phyloP scores from a whole-genome alignment of 2,329 filamentous ascomycete species.

The Aspergillus tanneri region DNA sequence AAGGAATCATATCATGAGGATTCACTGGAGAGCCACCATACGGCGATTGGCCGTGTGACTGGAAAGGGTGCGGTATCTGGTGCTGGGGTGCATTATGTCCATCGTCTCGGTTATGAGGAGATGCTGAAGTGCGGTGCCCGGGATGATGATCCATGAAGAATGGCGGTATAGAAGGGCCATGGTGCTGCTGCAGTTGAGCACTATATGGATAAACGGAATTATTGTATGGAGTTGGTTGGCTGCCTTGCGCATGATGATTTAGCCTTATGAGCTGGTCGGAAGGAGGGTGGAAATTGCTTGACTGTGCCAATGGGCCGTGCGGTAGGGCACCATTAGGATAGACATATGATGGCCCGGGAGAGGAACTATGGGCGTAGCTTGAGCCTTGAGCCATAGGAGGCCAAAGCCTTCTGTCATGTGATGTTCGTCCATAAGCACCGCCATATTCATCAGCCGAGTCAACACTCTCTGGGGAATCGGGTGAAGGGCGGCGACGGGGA shows the following conservation, averaged over 20 bases:
- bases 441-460: slow-evolving; percentile 65
- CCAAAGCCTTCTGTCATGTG: slow-evolving; percentile 37
- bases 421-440: slow-evolving; percentile 44
- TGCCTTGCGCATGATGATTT: slow-evolving; percentile 25
- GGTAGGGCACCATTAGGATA: slow-evolving; percentile 31
- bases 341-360: slow-evolving; percentile 41
- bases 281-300: slow-evolving; percentile 25
- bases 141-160: slow-evolving; percentile 33
- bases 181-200: slow-evolving; percentile 28
- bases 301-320: slow-evolving; percentile 29
- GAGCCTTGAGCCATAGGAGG: slow-evolving; percentile 28
- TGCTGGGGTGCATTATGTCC: slow-evolving; percentile 34
- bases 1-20: slow-evolving; percentile 41
- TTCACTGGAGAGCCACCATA: slow-evolving; percentile 34
- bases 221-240: slow-evolving; percentile 27
- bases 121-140: slow-evolving; percentile 21
- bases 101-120: slow-evolving; percentile 28
- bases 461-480: slow-evolving; percentile 60
- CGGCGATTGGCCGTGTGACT: slow-evolving; percentile 28
- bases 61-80: slow-evolving; percentile 28
- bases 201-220: slow-evolving; percentile 31
- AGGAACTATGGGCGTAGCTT: slow-evolving; percentile 42
- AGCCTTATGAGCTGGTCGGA: slow-evolving; percentile 38
- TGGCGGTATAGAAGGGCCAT: slow-evolving; percentile 26
- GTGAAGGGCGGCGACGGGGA: slow-evolving; percentile 47